Conservation (phyloP, 306 rosid species). For the Hippophae rhamnoides region DNA sequence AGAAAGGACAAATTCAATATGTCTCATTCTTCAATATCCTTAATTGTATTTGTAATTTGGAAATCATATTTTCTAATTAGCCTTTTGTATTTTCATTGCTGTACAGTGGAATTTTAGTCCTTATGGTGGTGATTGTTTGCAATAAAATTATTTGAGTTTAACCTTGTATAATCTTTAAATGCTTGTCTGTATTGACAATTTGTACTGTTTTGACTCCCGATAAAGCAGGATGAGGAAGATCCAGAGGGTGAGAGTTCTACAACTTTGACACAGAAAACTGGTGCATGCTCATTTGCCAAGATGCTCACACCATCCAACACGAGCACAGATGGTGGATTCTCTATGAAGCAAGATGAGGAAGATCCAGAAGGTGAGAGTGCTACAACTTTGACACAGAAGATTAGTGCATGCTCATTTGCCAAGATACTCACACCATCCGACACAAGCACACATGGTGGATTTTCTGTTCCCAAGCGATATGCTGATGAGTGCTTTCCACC, state of each 20-base stretch:
- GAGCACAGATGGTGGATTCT: slow-evolving; percentile 19
- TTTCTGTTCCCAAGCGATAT: slow-evolving; percentile 46
- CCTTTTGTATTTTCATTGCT: too few species aligned
- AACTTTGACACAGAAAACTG: slow-evolving; percentile 14
- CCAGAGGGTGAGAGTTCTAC: slow-evolving; percentile 11
- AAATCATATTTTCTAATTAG: too few species aligned
- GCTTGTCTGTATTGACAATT: slow-evolving; percentile 5
- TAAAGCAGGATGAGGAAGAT: slow-evolving; percentile 30
- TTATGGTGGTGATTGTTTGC: too few species aligned
- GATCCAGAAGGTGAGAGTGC: slow-evolving; percentile 12
- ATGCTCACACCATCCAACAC: slow-evolving; percentile 60
- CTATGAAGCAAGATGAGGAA: slow-evolving; percentile 31
- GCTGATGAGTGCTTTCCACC: slow-evolving; percentile 52
- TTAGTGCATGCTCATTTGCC: slow-evolving; percentile 14
- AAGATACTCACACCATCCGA: slow-evolving; percentile 65
- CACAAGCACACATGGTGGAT: slow-evolving; percentile 67
- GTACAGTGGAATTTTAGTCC: too few species aligned
- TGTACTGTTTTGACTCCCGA: slow-evolving; percentile 1
- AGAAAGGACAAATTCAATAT: too few species aligned
- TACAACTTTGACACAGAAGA: slow-evolving; percentile 14
- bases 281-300: slow-evolving; percentile 26
- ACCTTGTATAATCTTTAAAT: slow-evolving; percentile 4
- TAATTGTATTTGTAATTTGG: too few species aligned
- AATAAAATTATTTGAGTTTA: background rate
- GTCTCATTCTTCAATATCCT: too few species aligned